A percentile compares a stretch with the other conserved stretches of the same genome.
Conservation (phyloP, 352 stramenopile genomes). For the Phytophthora chlamydospora region DNA sequence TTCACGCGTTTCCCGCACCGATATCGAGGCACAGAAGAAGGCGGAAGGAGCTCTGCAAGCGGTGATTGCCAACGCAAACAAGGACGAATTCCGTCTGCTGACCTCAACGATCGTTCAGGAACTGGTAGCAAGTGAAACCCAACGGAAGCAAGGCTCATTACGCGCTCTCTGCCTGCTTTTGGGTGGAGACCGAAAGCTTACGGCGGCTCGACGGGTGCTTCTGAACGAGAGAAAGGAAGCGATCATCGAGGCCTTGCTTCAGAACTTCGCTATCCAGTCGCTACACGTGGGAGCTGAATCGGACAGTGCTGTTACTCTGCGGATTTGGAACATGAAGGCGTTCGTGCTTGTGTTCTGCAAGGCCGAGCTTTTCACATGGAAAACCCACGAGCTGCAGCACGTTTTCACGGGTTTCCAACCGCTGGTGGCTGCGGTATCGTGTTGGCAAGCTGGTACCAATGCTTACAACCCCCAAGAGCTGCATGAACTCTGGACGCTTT, state of each 20-base stretch:
- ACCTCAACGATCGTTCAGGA: constrained; percentile 66
- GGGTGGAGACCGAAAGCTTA: constrained; percentile 68
- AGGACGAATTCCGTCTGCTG: constrained; percentile 73
- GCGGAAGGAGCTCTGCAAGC: constrained; percentile 40
- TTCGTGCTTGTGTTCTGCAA: constrained; percentile 81
- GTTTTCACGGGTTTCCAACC: constrained; percentile 74
- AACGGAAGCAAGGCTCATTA: constrained; percentile 61
- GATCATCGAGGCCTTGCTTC: constrained; percentile 51
- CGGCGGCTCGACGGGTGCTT: constrained; percentile 45
- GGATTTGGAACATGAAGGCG: constrained; percentile 60
- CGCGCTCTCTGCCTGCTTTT: constrained; percentile 62
- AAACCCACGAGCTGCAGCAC: constrained; percentile 70
- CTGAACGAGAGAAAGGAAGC: constrained; percentile 61
- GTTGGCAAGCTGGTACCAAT: constrained; percentile 30
- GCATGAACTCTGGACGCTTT: constrained; percentile 79
- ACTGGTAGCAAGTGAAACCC: constrained; percentile 34
- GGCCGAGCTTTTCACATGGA: constrained; percentile 82
- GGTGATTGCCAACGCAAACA: constrained; percentile 66
- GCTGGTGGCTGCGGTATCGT: constrained; percentile 39
- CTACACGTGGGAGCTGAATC: constrained; percentile 7
- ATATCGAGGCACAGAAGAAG: constrained; percentile 6
- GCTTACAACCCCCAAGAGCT: constrained; percentile 40
- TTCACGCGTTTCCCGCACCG: constrained; percentile 23
- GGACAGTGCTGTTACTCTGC: constrained; percentile 18
- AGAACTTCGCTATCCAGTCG: constrained; percentile 51